These are phyloP conservation scores for Lactifluus hygrophoroides DNA, from an alignment of 768 basidiomycete species.

Conservation along the genomic window DNA sequence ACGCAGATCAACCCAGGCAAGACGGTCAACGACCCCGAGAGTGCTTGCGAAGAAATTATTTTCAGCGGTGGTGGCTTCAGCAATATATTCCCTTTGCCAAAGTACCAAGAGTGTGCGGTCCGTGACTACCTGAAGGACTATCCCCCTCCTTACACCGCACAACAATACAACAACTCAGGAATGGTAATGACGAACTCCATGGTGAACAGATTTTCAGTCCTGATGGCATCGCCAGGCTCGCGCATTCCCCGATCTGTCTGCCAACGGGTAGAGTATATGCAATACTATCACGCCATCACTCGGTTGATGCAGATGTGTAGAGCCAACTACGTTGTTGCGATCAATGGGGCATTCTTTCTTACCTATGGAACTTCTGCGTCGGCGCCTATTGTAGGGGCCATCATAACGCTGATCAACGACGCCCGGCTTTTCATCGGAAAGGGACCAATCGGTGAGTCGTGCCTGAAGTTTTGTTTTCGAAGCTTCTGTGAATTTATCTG, in stretches of 20 bases:
- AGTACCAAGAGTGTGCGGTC: constrained; percentile 29
- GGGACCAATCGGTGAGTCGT: not conserved
- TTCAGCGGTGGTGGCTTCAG: constrained; percentile 36
- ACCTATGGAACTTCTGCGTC: constrained; percentile 32
- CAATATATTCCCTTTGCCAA: constrained; percentile 32
- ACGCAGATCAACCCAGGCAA: constrained; percentile 31
- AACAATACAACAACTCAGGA: constrained; percentile 30
- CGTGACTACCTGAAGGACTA: constrained; percentile 25
- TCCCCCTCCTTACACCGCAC: constrained; percentile 29
- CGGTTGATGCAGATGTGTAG: not conserved
- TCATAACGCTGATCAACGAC: constrained; percentile 33
- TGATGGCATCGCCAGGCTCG: constrained; percentile 19
- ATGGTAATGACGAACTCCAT: constrained; percentile 15
- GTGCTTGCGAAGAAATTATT: constrained; percentile 31
- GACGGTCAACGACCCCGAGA: constrained; percentile 30
- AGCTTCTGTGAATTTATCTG: not conserved
- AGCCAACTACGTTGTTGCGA: constrained; percentile 10
- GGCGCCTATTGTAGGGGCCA: constrained; percentile 27
- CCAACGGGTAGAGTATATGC: constrained; percentile 26
- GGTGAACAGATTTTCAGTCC: not conserved
- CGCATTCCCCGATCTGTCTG: constrained; percentile 28
- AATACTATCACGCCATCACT: not conserved
- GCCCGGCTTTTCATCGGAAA: constrained; percentile 29
- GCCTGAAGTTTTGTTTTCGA: not conserved
- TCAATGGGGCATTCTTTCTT: constrained; percentile 24